Conservation (phyloP, 2,329 filamentous ascomycete species). For the Fusarium albidum region DNA sequence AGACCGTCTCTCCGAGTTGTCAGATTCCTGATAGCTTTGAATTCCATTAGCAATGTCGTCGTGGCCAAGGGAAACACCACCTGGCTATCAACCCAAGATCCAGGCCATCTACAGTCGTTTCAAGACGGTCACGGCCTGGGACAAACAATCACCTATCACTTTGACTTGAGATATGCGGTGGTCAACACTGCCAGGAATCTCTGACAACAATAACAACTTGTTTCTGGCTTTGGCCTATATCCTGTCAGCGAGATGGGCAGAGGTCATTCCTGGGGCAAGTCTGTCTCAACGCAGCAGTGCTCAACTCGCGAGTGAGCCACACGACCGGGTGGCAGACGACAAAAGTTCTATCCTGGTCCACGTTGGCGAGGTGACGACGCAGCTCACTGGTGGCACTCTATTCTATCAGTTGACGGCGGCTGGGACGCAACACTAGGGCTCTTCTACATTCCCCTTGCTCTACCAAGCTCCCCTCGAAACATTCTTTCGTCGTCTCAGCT, state of each 20-base stretch:
- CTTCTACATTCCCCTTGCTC: slow-evolving; percentile 33
- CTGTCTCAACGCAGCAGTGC: not conserved
- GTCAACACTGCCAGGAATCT: slow-evolving; percentile 7
- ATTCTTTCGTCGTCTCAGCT: slow-evolving; percentile 3
- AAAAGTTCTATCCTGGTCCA: slow-evolving; percentile 10
- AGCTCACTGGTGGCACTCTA: slow-evolving; percentile 42
- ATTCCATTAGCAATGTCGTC: not conserved
- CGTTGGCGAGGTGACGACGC: slow-evolving; percentile 37
- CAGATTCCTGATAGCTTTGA: no score
- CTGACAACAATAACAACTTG: slow-evolving; percentile 1
- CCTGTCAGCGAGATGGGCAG: slow-evolving; percentile 10
- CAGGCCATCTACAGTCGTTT: slow-evolving; percentile 7
- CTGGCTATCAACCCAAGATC: slow-evolving; percentile 4
- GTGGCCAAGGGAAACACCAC: slow-evolving; percentile 5
- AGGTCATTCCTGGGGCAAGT: slow-evolving; percentile 2
- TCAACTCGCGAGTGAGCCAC: not conserved
- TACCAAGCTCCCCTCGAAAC: slow-evolving; percentile 1
- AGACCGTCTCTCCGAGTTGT: no score
- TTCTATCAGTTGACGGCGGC: slow-evolving; percentile 36
- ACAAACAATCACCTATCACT: slow-evolving; percentile 2
- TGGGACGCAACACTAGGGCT: slow-evolving; percentile 37
- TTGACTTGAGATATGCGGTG: slow-evolving; percentile 4
- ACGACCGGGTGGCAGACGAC: not conserved
- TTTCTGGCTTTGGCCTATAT: slow-evolving; percentile 14
- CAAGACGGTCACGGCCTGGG: slow-evolving; percentile 7